Evolutionary conservation across 805 yeast species (phyloP), one percentile per base, ranked within the genome.

Genomic region (Wilhelminamyces savonicus): DNA sequence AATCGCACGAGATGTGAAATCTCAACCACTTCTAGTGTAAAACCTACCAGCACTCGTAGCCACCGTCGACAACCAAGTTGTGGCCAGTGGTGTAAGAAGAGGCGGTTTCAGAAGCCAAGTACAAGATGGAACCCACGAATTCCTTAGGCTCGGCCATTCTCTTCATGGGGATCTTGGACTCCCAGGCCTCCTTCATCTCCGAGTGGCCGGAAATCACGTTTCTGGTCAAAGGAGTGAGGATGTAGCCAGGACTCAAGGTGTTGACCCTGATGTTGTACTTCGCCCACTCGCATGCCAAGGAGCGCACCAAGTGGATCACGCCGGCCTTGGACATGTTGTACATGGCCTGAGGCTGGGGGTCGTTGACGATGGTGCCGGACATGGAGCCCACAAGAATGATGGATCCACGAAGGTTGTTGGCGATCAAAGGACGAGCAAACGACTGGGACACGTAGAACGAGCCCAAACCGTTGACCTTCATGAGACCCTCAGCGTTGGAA

Each of bases 271-370:
- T 78, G 46, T 74, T 74, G 59, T 74, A 76, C 45, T 74, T 69
- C 29, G 92, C 83, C 92, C 92, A 82, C 57, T 82, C 94, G 39
- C 79, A 74, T 24, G 87, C 92, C 44, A 82, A 62, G 3, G 88
- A 73, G 53, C 75, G 74, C 32, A 73, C 82, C 69, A 82, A 63
- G 59, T 82, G 92, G 46, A 82, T 81, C 24, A 82, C 90, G 52
- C 88, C 92, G 12, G 92, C 92, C 63, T 82, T 82, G 44, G 90
- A 70, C 82, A 80, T 78, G 68, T 82, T 82, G 70, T 82, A 82
- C 44, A 82, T 82, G 40, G 76, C 70, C 57, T 80, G 87, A 13
- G 84, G 84, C 54, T 80, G 87, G 21, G 88, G 88, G 52, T 76
- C 80, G 55, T 80, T 80, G 38, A 79, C 86, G 44, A 80, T 77